Evolutionary conservation across 345 rosid species (phyloP).

Genomic region (Raphanus sativus): DNA sequence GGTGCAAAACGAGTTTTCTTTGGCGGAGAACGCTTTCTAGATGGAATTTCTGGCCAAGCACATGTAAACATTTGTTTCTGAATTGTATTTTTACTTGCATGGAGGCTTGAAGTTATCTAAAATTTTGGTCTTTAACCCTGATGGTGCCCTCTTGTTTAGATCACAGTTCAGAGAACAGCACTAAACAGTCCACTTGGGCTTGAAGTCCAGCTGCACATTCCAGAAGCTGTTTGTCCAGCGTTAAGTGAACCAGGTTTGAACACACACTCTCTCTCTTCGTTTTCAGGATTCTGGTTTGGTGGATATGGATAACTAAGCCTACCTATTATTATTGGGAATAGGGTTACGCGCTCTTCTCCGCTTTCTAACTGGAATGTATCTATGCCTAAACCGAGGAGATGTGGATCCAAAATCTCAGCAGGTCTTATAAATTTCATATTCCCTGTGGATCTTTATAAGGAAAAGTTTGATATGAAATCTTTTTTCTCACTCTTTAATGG

Average conservation of each 20-base stretch:
- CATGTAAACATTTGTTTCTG: slow-evolving; percentile 56
- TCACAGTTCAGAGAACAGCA: slow-evolving; percentile 94
- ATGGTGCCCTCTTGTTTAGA: slow-evolving; percentile 49
- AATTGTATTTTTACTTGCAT: slow-evolving; percentile 21
- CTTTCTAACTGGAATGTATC: slow-evolving; percentile 86
- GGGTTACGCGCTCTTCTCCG: slow-evolving; percentile 98
- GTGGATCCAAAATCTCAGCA: slow-evolving; percentile 82
- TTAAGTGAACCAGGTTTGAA: slow-evolving; percentile 92
- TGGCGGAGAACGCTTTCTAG: slow-evolving; percentile 97
- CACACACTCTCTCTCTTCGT: slow-evolving; percentile 9
- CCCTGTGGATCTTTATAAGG: neutral
- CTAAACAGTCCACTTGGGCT: slow-evolving; percentile 89
- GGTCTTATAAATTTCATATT: slow-evolving; percentile 46
- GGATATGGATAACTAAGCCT: slow-evolving; percentile 17
- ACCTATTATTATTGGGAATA: slow-evolving; percentile 38
- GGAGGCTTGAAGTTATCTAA: slow-evolving; percentile 11
- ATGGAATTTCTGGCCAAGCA: slow-evolving; percentile 96
- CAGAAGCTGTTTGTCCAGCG: slow-evolving; percentile 98
- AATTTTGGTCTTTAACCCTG: slow-evolving; percentile 28
- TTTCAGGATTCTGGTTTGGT: slow-evolving; percentile 17
- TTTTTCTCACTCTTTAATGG: slow-evolving; percentile 34
- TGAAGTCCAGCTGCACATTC: slow-evolving; percentile 93
- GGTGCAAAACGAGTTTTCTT: slow-evolving; percentile 98
- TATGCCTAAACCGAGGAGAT: slow-evolving; percentile 94
- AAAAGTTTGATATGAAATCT: neutral